Evolutionary conservation across 192 early-diverging fungal genomes (phyloP).

Genomic region (Gryganskiella cystojenkinii): DNA sequence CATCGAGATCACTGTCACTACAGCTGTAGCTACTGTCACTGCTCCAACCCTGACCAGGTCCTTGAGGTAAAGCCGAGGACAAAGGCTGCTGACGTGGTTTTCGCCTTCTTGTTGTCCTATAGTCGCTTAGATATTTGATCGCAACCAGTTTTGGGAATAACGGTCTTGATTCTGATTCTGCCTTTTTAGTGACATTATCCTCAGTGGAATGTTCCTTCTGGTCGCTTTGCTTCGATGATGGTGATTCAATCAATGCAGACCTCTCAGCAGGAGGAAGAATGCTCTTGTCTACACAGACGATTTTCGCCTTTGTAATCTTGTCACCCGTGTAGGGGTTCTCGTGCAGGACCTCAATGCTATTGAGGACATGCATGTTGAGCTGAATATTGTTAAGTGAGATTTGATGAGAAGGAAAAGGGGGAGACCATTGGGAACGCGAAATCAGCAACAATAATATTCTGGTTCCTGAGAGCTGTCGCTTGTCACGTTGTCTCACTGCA

Average conservation of each 20-base stretch:
- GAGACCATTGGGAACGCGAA: no score
- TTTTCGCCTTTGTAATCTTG: slow-evolving; percentile 33
- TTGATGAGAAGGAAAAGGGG: no score
- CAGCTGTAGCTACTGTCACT: slow-evolving; percentile 4
- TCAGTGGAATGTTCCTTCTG: no score
- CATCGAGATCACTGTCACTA: slow-evolving; percentile 4
- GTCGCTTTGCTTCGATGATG: no score
- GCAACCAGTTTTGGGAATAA: slow-evolving; percentile 18
- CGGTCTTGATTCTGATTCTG: background rate
- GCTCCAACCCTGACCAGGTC: background rate
- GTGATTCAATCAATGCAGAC: no score
- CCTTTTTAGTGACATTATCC: background rate
- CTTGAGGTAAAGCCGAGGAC: background rate
- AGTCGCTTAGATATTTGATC: slow-evolving; percentile 44
- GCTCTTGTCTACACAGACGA: slow-evolving; percentile 17
- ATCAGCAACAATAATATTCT: no score
- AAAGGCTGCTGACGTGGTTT: background rate
- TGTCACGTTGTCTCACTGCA: no score
- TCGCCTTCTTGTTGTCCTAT: background rate
- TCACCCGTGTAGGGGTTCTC: slow-evolving; percentile 52
- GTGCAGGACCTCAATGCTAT: slow-evolving; percentile 19
- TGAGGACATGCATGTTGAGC: slow-evolving; percentile 29
- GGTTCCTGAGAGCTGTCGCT: no score
- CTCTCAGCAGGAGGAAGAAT: background rate
- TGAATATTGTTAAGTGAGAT: no score